Evolutionary conservation across 495 filamentous ascomycete species (phyloP), one percentile per base, ranked within the genome.

Genomic region (Neurospora pannonica): DNA sequence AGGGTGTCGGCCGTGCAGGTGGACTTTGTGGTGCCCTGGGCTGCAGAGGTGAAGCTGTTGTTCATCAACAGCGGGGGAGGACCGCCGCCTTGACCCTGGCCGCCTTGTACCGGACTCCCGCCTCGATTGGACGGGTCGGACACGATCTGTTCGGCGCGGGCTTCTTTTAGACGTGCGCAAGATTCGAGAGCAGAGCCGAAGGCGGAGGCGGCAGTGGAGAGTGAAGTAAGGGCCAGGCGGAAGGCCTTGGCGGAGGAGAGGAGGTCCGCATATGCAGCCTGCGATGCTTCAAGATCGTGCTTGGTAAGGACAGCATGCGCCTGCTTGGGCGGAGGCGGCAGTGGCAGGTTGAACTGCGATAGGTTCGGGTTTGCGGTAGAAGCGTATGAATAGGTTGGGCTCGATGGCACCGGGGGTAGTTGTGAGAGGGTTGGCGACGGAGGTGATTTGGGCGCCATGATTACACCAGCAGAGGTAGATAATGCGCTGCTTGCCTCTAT

Each of bases 111-210:
- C 54, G 73, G 71, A 21, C 62, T 71, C 28, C 28, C 70, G 69
- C 36, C 54, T 42, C 38, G 62, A 62, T 36, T 31, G 62, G 40
- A 17, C 19, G 62, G 37, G 13, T 28, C 19, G 28, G 36, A 38
- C 54, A 19, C 60, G 24, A 88, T 75, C 60, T 83, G 74, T 43
- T 87, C 85, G 75, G 86, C 86, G 67, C 87, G 85, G n/a, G 87
- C 85, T 78, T 89, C 85, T 74, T 88, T 90, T 72, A 90, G 85
- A 72, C 88, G 87, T n/a, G 89, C 89, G 78, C 89, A 91, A 74
- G 87, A 78, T 77, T 91, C 89, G 74, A 91, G 83, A 28, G 89
- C 89, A 62, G 84, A 83, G 48, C 89, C 89, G 80, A 91, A 91
- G 40, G 85, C 80, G 2, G 87, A 89, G 19, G 89, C 88, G 6